A percentile compares a stretch with the other conserved stretches of the same genome.
phyloP scores from a whole-genome alignment of 2,329 filamentous ascomycete species.

The Ophiostoma montium region DNA sequence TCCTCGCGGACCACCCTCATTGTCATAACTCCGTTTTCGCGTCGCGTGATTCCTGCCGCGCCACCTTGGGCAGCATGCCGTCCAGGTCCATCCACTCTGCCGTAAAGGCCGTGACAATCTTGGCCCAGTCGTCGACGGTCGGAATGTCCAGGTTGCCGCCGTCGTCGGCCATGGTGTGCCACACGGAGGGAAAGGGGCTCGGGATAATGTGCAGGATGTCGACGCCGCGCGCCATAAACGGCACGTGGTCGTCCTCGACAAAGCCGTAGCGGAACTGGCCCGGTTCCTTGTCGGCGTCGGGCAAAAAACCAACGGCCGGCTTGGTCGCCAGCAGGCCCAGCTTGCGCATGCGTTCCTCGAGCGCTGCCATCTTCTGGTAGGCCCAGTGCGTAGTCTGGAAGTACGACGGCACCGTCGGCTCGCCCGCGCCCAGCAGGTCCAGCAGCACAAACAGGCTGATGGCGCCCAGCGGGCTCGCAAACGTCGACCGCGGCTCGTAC shows the following conservation, averaged over 20 bases:
- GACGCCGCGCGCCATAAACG: conserved; percentile 77
- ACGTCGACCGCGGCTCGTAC: conserved; percentile 60
- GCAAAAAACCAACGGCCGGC: conserved; percentile 44
- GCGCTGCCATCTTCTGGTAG: conserved; percentile 49
- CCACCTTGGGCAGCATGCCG: conserved; percentile 6
- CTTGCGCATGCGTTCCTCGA: conserved; percentile 50
- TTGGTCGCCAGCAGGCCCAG: conserved; percentile 33
- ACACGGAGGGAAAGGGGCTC: conserved; percentile 64
- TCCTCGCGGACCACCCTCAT: neutral
- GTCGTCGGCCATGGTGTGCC: conserved; percentile 78
- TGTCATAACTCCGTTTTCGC: conserved; percentile 14
- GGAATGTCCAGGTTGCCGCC: conserved; percentile 68
- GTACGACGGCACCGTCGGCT: conserved; percentile 56
- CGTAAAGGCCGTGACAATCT: conserved; percentile 68
- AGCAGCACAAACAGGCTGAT: conserved; percentile 55
- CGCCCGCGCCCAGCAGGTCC: conserved; percentile 44
- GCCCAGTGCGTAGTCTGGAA: conserved; percentile 75
- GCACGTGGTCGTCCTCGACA: conserved; percentile 79
- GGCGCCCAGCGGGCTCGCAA: conserved; percentile 57
- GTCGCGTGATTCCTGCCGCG: neutral
- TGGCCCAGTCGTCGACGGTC: conserved; percentile 77
- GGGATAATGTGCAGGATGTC: conserved; percentile 85
- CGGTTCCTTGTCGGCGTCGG: conserved; percentile 41
- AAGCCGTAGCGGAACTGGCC: conserved; percentile 34
- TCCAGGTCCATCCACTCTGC: conserved; percentile 83